Evolutionary conservation across 225 moss, liverwort and hornwort species (phyloP).

Genomic region (Climacium dendroides): DNA sequence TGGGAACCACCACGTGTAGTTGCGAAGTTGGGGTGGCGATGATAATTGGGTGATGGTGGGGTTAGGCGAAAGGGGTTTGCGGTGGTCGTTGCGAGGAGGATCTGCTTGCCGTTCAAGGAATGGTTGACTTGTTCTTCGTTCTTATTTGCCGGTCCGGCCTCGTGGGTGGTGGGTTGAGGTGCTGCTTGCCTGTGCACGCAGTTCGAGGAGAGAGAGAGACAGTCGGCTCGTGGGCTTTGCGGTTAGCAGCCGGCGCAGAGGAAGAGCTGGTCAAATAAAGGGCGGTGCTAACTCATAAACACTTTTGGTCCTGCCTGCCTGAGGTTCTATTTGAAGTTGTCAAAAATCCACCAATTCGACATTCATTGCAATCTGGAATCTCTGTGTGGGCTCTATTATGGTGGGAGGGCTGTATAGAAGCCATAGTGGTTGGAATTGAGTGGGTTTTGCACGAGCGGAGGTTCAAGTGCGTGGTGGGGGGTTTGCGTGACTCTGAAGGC

Average conservation of each 20-base stretch:
- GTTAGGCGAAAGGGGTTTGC: not conserved
- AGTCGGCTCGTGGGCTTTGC: not conserved
- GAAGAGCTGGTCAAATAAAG: conserved; percentile 24
- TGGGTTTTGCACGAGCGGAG: not conserved
- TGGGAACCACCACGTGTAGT: not conserved
- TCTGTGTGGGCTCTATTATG: not conserved
- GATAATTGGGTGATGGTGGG: conserved; percentile 1
- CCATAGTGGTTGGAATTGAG: not conserved
- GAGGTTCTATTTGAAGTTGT: not conserved
- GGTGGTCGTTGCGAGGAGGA: not conserved
- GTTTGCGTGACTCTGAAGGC: not conserved
- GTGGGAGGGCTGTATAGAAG: not conserved
- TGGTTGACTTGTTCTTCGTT: conserved; percentile 27
- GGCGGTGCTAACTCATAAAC: not conserved
- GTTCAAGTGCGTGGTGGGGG: not conserved
- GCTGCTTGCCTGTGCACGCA: not conserved
- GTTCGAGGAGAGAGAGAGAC: conserved; percentile 3
- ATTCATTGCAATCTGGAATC: conserved; percentile 1
- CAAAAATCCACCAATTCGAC: not conserved
- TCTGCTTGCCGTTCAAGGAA: not conserved
- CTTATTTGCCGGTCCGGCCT: not conserved
- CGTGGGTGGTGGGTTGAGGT: not conserved
- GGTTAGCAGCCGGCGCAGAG: not conserved
- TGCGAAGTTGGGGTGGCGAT: not conserved
- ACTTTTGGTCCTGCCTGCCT: not conserved